These are phyloP conservation scores for Glarea lozoyensis DNA, from an alignment of 495 filamentous ascomycete genomes.

Conservation along the genomic window DNA sequence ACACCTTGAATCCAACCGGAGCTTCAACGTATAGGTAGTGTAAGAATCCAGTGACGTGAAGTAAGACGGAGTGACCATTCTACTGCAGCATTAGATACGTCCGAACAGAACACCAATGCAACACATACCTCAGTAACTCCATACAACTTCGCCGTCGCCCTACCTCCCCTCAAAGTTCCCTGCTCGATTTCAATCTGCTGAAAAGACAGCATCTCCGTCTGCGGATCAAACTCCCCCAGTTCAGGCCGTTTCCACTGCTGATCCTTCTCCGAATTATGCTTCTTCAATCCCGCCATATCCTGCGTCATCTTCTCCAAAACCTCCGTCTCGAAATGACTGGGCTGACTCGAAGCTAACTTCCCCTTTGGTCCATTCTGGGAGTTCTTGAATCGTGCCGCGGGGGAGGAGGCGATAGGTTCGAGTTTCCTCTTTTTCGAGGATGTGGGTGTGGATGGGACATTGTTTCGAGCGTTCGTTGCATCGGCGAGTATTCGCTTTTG, in stretches of 20 bases:
- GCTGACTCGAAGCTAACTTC: constrained; percentile 66
- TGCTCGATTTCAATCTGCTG: constrained; percentile 96
- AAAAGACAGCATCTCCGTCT: constrained; percentile 67
- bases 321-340: constrained; percentile 85
- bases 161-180: constrained; percentile 63
- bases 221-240: constrained; percentile 62
- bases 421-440: constrained; percentile 69
- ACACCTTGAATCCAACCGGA: constrained; percentile 66
- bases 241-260: constrained; percentile 85
- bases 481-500: constrained; percentile 45
- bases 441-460: constrained; percentile 31
- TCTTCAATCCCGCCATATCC: constrained; percentile 75
- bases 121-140: constrained; percentile 84
- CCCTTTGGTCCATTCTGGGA: constrained; percentile 51
- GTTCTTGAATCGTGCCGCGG: constrained; percentile 47
- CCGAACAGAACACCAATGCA: neutral
- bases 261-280: constrained; percentile 82
- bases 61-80: constrained; percentile 81
- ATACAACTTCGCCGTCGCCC: constrained; percentile 76
- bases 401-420: constrained; percentile 44
- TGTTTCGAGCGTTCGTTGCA: constrained; percentile 35
- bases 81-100: constrained; percentile 19
- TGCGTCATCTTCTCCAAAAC: constrained; percentile 91
- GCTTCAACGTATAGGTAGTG: constrained; percentile 95
- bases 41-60: constrained; percentile 92